These are phyloP conservation scores for Hypoxylon rickii DNA, from an alignment of 495 filamentous ascomycete species.

Conservation along the genomic window DNA sequence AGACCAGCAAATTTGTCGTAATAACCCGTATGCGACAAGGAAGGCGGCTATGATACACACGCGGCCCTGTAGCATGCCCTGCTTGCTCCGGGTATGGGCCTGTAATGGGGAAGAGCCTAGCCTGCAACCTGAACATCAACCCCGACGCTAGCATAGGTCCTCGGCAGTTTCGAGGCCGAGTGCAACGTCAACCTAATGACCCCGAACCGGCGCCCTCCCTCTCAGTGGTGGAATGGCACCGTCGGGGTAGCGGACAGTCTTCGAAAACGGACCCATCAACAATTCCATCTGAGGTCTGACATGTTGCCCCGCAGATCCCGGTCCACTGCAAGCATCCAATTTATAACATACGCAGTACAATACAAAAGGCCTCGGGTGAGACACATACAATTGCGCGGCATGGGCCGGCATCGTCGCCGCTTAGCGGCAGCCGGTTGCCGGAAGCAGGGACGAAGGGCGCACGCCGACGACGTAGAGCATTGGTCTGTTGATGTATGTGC, in stretches of 20 bases:
- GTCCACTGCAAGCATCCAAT: no score
- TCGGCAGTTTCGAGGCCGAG: constrained; percentile 28
- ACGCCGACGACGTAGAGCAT: no score
- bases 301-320: constrained; percentile 1
- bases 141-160: constrained; percentile 3
- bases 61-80: constrained; percentile 24
- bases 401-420: no score
- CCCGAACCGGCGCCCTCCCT: constrained; percentile 3
- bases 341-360: no score
- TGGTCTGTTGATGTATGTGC: no score
- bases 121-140: background rate
- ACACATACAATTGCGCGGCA: no score
- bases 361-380: no score
- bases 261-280: constrained; percentile 2
- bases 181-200: constrained; percentile 17
- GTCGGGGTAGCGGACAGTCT: constrained; percentile 7
- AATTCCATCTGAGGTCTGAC: background rate
- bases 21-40: background rate
- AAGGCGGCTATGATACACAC: constrained; percentile 5
- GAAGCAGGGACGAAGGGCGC: no score
- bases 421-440: no score
- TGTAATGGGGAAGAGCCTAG: background rate
- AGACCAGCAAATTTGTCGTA: constrained; percentile 6
- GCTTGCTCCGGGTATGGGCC: constrained; percentile 16
- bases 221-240: constrained; percentile 26